Base-by-base conservation (phyloP, 495 filamentous ascomycete genomes). In the Tuber borchii region DNA sequence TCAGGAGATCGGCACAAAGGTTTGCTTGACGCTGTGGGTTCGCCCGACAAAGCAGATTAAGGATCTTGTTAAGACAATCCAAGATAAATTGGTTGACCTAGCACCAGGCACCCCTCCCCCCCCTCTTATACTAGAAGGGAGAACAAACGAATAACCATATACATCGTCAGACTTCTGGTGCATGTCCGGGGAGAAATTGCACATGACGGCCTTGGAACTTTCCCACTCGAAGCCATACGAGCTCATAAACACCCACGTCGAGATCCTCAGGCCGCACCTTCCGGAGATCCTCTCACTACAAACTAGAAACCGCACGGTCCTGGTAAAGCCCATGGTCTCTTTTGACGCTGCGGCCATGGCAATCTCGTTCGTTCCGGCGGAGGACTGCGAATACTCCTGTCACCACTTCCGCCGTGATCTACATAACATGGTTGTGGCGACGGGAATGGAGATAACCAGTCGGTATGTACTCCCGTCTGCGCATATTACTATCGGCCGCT, bases 11-110 rank as follows among this genome's bases (percentile, higher is more conserved):
- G 94, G 97, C 80, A 87, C 89, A 22, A 87, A 94, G 56, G 85
- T 97, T 79, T 97, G 93, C 81, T 86, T 97, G 19, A 91, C 91
- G 0, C 91, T 97, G 82, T 97, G 93, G 92, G 93, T 92, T 39
- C 88, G 94, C 10, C 95, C 95, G 20, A 91, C 94, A 19, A 83
- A 87, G 70, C 87, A 90, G 77, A 87, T 97, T 2, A 83, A 89
- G 40, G 84, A 88, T 19, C 83, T 98, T 71, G 88, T 94, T 7
- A 80, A 83, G 7, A 86, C 87, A n/a, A 84, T 97, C 43, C 94
- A 97, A 83, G 77, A 86, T 61, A 87, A 88, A 73, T 85, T 97
- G 72, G 83, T 83, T 34, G 80, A 85, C n/a, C 84, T 89, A 70
- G 89, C 89, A 16, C 90, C 92, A 73, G 88, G 93, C 94, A 85